Evolutionary conservation across 2,329 filamentous ascomycete species (phyloP).

Genomic region (Sporothrix phasma): DNA sequence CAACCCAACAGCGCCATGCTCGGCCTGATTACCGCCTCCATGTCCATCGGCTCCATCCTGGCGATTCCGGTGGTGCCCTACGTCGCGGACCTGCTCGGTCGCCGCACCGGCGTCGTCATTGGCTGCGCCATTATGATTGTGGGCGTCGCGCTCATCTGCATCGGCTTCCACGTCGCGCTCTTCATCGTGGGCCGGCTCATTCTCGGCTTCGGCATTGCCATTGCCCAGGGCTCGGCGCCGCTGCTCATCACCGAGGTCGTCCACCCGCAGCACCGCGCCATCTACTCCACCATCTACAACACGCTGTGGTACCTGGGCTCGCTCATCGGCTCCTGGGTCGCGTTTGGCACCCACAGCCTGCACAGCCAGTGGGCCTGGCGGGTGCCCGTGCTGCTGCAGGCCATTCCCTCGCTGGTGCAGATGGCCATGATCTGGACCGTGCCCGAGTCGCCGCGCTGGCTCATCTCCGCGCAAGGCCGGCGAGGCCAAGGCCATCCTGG

Average conservation of each 20-base stretch:
- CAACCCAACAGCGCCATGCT: constrained; percentile 26
- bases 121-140: constrained; percentile 30
- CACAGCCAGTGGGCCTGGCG: constrained; percentile 17
- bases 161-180: constrained; percentile 27
- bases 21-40: constrained; percentile 34
- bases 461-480: constrained; percentile 19
- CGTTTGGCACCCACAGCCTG: constrained; percentile 17
- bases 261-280: constrained; percentile 16
- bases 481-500: constrained; percentile 15
- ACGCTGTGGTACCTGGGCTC: constrained; percentile 26
- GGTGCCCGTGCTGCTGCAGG: constrained; percentile 18
- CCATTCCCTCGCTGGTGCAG: constrained; percentile 18
- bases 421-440: constrained; percentile 17
- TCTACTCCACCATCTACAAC: constrained; percentile 18
- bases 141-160: constrained; percentile 31
- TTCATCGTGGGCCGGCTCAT: constrained; percentile 23
- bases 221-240: constrained; percentile 16
- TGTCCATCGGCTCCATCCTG: constrained; percentile 36
- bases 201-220: constrained; percentile 19
- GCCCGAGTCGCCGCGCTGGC: constrained; percentile 25
- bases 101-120: constrained; percentile 35
- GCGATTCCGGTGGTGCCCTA: constrained; percentile 38
- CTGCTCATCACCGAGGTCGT: constrained; percentile 17
- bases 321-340: constrained; percentile 20
- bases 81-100: constrained; percentile 35